Evolutionary conservation across 768 basidiomycete genomes (phyloP), one percentile per base, ranked within the genome.

Genomic region (Phylloporus arenicola): DNA sequence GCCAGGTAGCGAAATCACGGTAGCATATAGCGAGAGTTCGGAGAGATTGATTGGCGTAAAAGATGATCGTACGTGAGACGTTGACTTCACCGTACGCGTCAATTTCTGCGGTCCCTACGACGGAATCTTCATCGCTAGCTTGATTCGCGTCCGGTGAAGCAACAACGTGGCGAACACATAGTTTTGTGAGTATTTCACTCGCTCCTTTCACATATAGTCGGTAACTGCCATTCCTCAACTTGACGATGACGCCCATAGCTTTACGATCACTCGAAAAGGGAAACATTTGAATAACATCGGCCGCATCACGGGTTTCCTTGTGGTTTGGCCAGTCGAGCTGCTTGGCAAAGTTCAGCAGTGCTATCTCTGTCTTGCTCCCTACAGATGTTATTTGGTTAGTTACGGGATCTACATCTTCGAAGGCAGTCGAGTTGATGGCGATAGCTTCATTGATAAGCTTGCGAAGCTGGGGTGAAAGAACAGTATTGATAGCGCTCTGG

Each of bases 21-120:
- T 97, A 97, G 67, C 94, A 96, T 40, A 97, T 70, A 1, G 94
- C 92, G 57, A 99, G 90, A 2, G 96, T 97, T 44, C 95, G 83
- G 10, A 97, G 82, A 12, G 84, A 88, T 72, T 98, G 95, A 68
- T 94, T 94, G 60, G 94, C 94, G 67, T 99, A 98, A 70, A 96
- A 95, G 57, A 95, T 94, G 69, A 94, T 97, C 13, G 95, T 97
- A 41, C 90, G 80, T 24, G 77, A 79, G 64, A 97, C 91, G 64
- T 97, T 97, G 61, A 87, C 85, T 52, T 75, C 74, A 13, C 84
- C 82, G 16, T 83, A 70, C 10, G 79, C 72, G 58, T 82, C 83
- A 50, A 96, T 91, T 1, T 67, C 67, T 51, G 64, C 70, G 2
- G 80, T 82, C 63, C 84, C 77, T 39, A 94, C 67, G 27, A 66